A percentile compares a stretch with the other conserved stretches of the same genome.
These are phyloP conservation scores for Neonectria faginata DNA, from an alignment of 2,329 filamentous ascomycete genomes.

Conservation along the genomic window DNA sequence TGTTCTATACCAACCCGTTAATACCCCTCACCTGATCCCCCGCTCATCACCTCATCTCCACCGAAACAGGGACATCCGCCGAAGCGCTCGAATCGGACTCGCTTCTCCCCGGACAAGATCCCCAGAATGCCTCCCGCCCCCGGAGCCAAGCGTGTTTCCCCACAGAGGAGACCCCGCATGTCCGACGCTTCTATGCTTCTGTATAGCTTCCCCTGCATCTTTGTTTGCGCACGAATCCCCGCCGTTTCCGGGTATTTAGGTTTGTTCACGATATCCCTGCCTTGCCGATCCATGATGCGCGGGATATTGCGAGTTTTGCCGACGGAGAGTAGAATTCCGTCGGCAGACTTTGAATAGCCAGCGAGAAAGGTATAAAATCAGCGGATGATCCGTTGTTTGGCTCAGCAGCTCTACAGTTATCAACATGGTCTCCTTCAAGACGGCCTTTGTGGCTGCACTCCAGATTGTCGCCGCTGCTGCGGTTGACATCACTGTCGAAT, in stretches of 20 bases:
- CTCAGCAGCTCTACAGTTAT: constrained; percentile 1
- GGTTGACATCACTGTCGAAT: constrained; percentile 53
- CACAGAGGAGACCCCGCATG: constrained; percentile 15
- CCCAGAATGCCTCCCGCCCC: constrained; percentile 19
- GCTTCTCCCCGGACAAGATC: constrained; percentile 15
- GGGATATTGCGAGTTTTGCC: constrained; percentile 29
- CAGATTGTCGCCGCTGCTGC: constrained; percentile 34
- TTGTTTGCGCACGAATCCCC: constrained; percentile 28
- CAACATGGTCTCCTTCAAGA: constrained; percentile 29
- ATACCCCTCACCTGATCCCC: background rate
- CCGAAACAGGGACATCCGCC: background rate
- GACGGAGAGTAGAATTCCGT: background rate
- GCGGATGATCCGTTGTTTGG: background rate
- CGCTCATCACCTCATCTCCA: constrained; percentile 9
- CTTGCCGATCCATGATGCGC: constrained; percentile 26
- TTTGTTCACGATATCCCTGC: constrained; percentile 7
- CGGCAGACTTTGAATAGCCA: too few relatives aligned
- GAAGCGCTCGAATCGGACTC: constrained; percentile 32
- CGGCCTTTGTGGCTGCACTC: constrained; percentile 24
- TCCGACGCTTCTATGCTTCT: background rate
- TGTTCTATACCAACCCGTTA: background rate
- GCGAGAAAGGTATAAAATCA: background rate
- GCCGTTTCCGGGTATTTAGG: constrained; percentile 3
- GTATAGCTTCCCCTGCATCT: background rate
- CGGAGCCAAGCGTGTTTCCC: constrained; percentile 12